Base-by-base conservation (phyloP, 78 protist species). In the Isochrysis galbana region DNA sequence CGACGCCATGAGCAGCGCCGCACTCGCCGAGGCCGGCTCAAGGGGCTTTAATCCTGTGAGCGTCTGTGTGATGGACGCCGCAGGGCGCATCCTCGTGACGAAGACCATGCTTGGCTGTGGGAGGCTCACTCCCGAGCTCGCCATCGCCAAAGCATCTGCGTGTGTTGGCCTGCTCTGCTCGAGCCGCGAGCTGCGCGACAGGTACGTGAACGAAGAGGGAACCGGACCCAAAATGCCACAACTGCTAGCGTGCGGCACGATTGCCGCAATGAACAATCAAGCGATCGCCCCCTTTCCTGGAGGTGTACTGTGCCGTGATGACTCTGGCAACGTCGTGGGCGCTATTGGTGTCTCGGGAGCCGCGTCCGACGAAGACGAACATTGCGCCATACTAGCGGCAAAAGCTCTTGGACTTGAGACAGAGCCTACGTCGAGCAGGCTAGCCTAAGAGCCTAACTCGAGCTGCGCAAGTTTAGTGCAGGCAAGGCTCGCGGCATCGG, bases 261-360 rank as follows among this genome's bases (percentile, higher is more conserved):
- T 7, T 21, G 72, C 72, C 72, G 72, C 72, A 3, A 32, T 11
- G 38, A 5, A 61, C 22, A 61, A 22, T 23, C 36, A 29, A 36
- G 32, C 82, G 25, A 0, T 72, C 82, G 41, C 82, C 29, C n/a
- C 82, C 42, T 11, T 72, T 3, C 82, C 82, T 2, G 82, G 82
- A 0, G 82, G 82, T 0, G 44, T 72, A 25, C 82, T 72, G n/a
- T 36, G 41, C 82, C 44, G 42, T 5, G 82, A 72, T 5, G 42
- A 38, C 11, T 0, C 39, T 1, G 23, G 34, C 45, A 36, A 2
- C 17, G 23, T 72, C 44, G 42, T 72, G 32, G 82, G 82, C 25
- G 82, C 82, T 5, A 36, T 72, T 23, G 82, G 82, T 4, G 82
- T 72, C 25, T 72, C 82, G 82, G 82, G 82, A 38, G 41, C 82